Percentiles rank a stretch among this genome's conserved stretches.
phyloP scores from a whole-genome alignment of 169 alveolate species.

The Plasmodium relictum region DNA sequence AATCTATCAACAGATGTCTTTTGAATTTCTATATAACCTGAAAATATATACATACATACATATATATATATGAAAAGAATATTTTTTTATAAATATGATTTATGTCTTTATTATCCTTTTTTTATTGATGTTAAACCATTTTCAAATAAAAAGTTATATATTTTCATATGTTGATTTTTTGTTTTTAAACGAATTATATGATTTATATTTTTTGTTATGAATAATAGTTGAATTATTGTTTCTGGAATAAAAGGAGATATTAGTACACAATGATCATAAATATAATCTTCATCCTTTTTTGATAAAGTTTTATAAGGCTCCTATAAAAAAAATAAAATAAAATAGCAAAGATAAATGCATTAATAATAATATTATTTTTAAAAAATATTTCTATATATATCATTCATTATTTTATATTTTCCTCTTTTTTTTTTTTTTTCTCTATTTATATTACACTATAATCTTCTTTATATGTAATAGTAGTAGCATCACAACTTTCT shows the following conservation, averaged over 20 bases:
- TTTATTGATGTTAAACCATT: conserved; percentile 23
- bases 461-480: no score
- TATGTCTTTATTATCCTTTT: not conserved
- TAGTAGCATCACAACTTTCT: not conserved
- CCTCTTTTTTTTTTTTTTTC: conserved; percentile 5
- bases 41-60: not conserved
- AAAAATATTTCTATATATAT: not conserved
- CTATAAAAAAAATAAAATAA: conserved; percentile 11
- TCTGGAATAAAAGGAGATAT: conserved; percentile 76
- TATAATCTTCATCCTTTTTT: conserved; percentile 25
- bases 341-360: not conserved
- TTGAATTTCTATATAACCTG: conserved; percentile 75
- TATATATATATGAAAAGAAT: not conserved
- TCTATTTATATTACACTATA: not conserved
- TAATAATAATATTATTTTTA: not conserved
- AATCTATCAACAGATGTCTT: conserved; percentile 71
- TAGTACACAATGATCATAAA: conserved; percentile 42
- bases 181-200: conserved; percentile 53
- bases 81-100: not conserved
- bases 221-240: conserved; percentile 63
- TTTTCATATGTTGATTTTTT: conserved; percentile 16
- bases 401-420: conserved; percentile 2
- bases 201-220: conserved; percentile 64
- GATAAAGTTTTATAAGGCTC: conserved; percentile 11
- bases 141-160: conserved; percentile 69